These are phyloP conservation scores for Cladosporium sp. DNA, from an alignment of 2,329 filamentous ascomycete genomes.

Conservation along the genomic window DNA sequence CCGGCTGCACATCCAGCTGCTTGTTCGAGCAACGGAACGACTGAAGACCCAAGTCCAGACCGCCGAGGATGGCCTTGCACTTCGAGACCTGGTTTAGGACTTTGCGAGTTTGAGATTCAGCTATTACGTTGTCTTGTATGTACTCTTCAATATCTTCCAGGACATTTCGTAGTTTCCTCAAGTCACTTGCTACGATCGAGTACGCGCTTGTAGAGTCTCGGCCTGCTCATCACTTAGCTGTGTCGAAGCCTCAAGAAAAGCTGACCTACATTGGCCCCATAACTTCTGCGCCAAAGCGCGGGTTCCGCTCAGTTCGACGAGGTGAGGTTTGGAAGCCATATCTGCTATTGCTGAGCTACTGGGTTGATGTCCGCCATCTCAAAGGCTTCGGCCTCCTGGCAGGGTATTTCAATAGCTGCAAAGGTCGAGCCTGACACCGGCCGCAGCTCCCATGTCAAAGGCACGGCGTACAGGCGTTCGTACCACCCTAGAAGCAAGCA, in stretches of 20 bases:
- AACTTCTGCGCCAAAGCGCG: constrained; percentile 8
- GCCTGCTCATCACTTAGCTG: not conserved
- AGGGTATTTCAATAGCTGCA: too few species aligned
- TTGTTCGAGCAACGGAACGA: not conserved
- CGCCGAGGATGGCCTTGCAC: constrained; percentile 2
- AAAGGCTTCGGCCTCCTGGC: too few species aligned
- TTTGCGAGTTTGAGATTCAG: not conserved
- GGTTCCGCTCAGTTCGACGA: not conserved
- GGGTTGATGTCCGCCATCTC: too few species aligned
- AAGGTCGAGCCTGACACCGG: too few species aligned
- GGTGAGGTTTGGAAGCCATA: not conserved
- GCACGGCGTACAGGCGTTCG: too few species aligned
- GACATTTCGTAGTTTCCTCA: not conserved
- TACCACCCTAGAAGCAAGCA: too few species aligned
- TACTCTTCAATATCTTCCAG: constrained; percentile 9
- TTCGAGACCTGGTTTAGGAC: not conserved
- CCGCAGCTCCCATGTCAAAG: too few species aligned
- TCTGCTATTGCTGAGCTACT: not conserved
- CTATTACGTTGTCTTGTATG: not conserved
- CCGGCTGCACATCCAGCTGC: not conserved
- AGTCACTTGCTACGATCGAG: not conserved
- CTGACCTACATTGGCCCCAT: constrained; percentile 5
- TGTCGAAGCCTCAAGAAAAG: not conserved
- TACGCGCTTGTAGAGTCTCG: not conserved
- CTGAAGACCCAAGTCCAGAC: constrained; percentile 2